A percentile compares a stretch with the other conserved stretches of the same genome.
phyloP scores from a whole-genome alignment of 2,329 filamentous ascomycete species.

The Gaeumannomyces sp. region DNA sequence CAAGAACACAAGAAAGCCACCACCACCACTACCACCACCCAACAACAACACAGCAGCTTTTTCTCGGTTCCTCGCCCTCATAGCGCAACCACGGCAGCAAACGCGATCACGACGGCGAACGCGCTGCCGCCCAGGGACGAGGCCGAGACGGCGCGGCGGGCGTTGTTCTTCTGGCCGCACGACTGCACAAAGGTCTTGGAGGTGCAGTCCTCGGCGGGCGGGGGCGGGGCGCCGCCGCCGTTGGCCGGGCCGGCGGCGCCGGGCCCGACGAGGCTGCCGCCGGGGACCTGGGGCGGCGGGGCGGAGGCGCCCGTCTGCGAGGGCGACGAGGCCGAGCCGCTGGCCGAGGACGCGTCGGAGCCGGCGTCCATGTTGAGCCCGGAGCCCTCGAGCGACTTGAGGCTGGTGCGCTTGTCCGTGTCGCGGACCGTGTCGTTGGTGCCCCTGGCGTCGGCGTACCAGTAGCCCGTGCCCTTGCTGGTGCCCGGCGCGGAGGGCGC shows the following conservation, averaged over 20 bases:
- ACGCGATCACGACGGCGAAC: slow-evolving; percentile 29
- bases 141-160: slow-evolving; percentile 15
- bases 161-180: slow-evolving; percentile 28
- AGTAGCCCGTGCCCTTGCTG: slow-evolving; percentile 66
- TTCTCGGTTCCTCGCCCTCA: slow-evolving; percentile 13
- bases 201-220: slow-evolving; percentile 25
- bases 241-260: slow-evolving; percentile 16
- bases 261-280: slow-evolving; percentile 23
- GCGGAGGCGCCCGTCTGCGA: slow-evolving; percentile 8
- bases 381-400: slow-evolving; percentile 75
- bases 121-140: slow-evolving; percentile 28
- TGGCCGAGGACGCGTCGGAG: slow-evolving; percentile 14
- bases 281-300: slow-evolving; percentile 19
- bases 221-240: slow-evolving; percentile 13
- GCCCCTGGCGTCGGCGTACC: slow-evolving; percentile 57
- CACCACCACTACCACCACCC: background rate
- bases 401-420: slow-evolving; percentile 65
- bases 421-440: slow-evolving; percentile 75
- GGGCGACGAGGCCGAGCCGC: slow-evolving; percentile 7
- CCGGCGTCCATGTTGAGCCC: slow-evolving; percentile 63
- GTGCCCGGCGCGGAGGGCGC: slow-evolving; percentile 54
- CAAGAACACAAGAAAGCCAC: background rate
- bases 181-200: slow-evolving; percentile 34
- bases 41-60: background rate
- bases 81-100: slow-evolving; percentile 27